phyloP scores from a whole-genome alignment of 2,329 filamentous ascomycete genomes.

The Fusarium burgessii region DNA sequence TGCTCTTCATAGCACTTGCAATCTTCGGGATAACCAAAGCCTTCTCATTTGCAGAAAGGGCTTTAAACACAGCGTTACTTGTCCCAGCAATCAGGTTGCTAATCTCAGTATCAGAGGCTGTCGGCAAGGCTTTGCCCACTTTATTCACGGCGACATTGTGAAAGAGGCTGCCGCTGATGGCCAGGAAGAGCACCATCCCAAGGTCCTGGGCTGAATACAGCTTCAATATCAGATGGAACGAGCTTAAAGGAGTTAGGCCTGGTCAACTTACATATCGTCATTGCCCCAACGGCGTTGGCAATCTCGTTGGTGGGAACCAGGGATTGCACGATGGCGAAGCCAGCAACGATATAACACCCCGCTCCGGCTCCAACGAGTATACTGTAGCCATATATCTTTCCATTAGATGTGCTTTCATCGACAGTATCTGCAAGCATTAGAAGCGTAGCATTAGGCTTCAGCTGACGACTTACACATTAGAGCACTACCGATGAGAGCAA shows the following conservation, averaged over 20 bases:
- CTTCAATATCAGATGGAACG: too few species aligned
- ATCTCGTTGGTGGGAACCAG: background rate
- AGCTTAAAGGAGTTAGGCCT: too few species aligned
- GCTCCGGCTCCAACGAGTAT: background rate
- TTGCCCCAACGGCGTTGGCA: background rate
- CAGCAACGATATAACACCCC: background rate
- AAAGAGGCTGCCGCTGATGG: background rate
- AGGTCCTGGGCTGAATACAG: background rate
- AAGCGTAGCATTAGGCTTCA: too few species aligned
- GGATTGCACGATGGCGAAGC: constrained; percentile 1
- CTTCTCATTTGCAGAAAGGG: background rate
- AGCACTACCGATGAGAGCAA: background rate
- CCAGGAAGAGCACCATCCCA: constrained; percentile 1
- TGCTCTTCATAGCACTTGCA: background rate
- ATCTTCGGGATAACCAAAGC: background rate
- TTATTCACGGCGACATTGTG: background rate
- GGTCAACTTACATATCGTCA: background rate
- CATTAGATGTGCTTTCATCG: background rate
- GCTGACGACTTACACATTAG: constrained; percentile 1
- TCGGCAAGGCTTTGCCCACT: background rate
- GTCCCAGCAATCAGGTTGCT: background rate
- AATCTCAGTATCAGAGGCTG: rapidly evolving
- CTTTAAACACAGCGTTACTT: background rate
- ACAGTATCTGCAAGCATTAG: background rate
- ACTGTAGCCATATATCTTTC: background rate